These are phyloP conservation scores for Pythium aphanidermatum DNA, from an alignment of 352 stramenopile species.

Conservation along the genomic window DNA sequence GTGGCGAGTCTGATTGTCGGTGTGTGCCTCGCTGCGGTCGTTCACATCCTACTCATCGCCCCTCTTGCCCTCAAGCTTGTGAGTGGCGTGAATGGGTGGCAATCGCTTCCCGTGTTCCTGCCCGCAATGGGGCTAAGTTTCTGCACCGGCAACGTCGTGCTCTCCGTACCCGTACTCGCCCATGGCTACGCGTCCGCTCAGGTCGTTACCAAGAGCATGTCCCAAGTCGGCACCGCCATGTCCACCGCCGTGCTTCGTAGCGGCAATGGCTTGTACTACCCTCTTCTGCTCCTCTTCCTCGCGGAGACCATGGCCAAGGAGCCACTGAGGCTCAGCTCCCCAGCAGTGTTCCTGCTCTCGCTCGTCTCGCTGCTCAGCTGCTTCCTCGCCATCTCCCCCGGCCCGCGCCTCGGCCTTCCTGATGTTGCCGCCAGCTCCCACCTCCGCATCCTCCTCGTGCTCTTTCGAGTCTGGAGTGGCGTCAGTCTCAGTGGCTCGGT, in stretches of 20 bases:
- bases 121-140: slow-evolving; percentile 35
- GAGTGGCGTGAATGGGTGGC: slow-evolving; percentile 20
- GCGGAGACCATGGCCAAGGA: slow-evolving; percentile 1
- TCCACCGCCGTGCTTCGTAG: slow-evolving; percentile 26
- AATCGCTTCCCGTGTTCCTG: slow-evolving; percentile 20
- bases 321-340: neutral
- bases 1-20: slow-evolving; percentile 34
- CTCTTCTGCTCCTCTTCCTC: slow-evolving; percentile 21
- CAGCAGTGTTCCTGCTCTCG: slow-evolving; percentile 25
- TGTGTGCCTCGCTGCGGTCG: slow-evolving; percentile 19
- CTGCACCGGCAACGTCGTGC: slow-evolving; percentile 25
- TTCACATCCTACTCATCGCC: slow-evolving; percentile 30
- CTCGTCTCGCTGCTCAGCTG: slow-evolving; percentile 31
- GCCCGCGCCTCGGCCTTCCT: slow-evolving; percentile 8
- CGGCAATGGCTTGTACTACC: slow-evolving; percentile 37
- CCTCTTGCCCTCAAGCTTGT: slow-evolving; percentile 27
- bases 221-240: slow-evolving; percentile 21
- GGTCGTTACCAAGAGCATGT: slow-evolving; percentile 39
- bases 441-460: slow-evolving; percentile 21
- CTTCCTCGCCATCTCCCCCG: slow-evolving; percentile 19
- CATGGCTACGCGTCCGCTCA: slow-evolving; percentile 29
- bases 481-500: slow-evolving; percentile 7
- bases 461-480: slow-evolving; percentile 11
- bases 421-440: slow-evolving; percentile 20
- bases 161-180: slow-evolving; percentile 27